Conservation (phyloP, 2,329 filamentous ascomycete genomes). For the Pseudogymnoascus sp. region DNA sequence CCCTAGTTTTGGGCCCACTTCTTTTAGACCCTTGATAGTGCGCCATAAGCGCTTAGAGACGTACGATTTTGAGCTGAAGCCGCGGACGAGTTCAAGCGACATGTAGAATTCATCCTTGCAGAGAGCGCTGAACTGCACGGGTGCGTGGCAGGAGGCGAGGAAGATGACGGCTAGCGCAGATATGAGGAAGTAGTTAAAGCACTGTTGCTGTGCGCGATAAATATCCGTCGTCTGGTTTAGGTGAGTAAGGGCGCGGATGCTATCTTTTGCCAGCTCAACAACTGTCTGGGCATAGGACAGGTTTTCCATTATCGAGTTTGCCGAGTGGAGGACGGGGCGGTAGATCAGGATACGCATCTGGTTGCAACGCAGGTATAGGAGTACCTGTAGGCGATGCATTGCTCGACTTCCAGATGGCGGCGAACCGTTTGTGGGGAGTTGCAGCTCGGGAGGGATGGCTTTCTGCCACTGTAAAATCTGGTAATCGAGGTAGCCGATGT, state of each 20-base stretch:
- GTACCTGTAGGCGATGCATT: conserved; percentile 65
- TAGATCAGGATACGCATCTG: conserved; percentile 87
- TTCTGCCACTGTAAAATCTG: conserved; percentile 85
- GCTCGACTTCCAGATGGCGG: conserved; percentile 29
- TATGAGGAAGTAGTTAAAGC: conserved; percentile 74
- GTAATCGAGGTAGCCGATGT: conserved; percentile 73
- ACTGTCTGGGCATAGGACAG: conserved; percentile 63
- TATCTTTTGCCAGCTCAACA: conserved; percentile 68
- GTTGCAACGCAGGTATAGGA: conserved; percentile 79
- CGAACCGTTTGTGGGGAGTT: conserved; percentile 46
- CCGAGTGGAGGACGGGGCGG: conserved; percentile 76
- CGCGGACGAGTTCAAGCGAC: conserved; percentile 65
- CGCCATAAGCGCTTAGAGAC: conserved; percentile 67
- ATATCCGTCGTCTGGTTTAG: conserved; percentile 65
- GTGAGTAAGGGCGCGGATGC: conserved; percentile 61
- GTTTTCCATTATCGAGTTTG: conserved; percentile 73
- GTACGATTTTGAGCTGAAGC: conserved; percentile 61
- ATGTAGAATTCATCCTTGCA: conserved; percentile 73
- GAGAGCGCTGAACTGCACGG: conserved; percentile 57
- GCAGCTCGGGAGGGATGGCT: conserved; percentile 54
- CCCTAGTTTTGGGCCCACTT: conserved; percentile 62
- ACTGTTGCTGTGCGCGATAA: conserved; percentile 63
- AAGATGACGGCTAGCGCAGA: conserved; percentile 69
- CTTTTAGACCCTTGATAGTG: conserved; percentile 61
- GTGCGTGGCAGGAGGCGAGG: conserved; percentile 66